A percentile compares a stretch with the other conserved stretches of the same genome.
Conservation (phyloP, 805 yeast genomes). For the Saccharomycopsis schoenii region DNA sequence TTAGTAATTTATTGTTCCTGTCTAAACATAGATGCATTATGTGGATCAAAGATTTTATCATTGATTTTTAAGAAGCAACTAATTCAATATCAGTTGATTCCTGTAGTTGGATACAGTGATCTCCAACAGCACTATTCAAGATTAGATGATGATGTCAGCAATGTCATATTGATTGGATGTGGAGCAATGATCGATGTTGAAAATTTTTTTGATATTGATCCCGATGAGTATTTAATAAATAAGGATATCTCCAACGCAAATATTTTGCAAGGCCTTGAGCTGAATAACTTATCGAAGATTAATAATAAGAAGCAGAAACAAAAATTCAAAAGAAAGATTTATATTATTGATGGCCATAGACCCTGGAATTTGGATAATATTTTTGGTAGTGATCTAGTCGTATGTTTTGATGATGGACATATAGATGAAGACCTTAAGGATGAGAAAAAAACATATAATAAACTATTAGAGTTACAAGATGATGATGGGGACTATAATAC, state of each 20-base stretch:
- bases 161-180: conserved; percentile 78
- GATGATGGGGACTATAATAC: conserved; percentile 23
- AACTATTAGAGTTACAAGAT: conserved; percentile 34
- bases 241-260: conserved; percentile 15
- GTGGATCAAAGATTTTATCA: conserved; percentile 74
- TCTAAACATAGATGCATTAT: conserved; percentile 81
- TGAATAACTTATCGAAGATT: conserved; percentile 3
- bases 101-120: conserved; percentile 87
- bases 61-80: conserved; percentile 66
- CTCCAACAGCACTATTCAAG: conserved; percentile 50
- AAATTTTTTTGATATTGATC: conserved; percentile 54
- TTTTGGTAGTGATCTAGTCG: conserved; percentile 69
- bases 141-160: conserved; percentile 66
- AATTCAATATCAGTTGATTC: conserved; percentile 79
- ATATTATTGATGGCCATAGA: conserved; percentile 82
- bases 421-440: conserved; percentile 46
- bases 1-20: conserved; percentile 83
- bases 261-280: not conserved
- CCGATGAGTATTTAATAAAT: conserved; percentile 38
- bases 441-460: conserved; percentile 55
- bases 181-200: conserved; percentile 89
- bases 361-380: conserved; percentile 96
- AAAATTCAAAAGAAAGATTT: conserved; percentile 49
- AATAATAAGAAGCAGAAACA: conserved; percentile 22
- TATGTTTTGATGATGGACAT: conserved; percentile 82